Percentiles rank a stretch among this genome's conserved stretches.
These are phyloP conservation scores for Centella asiatica DNA, from an alignment of 129 eudicot genomes.

Conservation along the genomic window DNA sequence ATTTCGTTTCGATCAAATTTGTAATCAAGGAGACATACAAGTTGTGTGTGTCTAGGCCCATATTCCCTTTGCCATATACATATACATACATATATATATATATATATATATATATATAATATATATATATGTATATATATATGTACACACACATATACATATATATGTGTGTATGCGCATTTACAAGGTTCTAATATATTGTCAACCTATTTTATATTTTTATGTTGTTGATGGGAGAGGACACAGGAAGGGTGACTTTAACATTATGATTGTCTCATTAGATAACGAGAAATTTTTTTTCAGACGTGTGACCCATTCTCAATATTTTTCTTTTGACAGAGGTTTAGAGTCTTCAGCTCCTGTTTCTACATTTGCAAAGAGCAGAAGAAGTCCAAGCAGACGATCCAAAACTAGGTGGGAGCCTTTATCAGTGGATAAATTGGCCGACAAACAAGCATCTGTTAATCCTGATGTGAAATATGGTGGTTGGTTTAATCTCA, in stretches of 20 bases:
- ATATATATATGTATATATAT: background rate
- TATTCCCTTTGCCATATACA: too few species aligned
- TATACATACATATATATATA: too few species aligned
- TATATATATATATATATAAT: too few species aligned
- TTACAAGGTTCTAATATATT: too few species aligned
- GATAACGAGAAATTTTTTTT: background rate
- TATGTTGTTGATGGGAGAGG: background rate
- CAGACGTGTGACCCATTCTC: conserved; percentile 7
- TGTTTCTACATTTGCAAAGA: conserved; percentile 36
- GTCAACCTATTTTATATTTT: background rate
- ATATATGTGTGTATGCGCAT: too few species aligned
- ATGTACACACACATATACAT: background rate
- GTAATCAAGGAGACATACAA: too few species aligned
- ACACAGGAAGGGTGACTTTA: background rate
- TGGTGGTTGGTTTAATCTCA: conserved; percentile 36
- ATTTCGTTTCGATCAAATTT: too few species aligned
- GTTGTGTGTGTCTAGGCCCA: too few species aligned
- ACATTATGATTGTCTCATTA: too few species aligned
- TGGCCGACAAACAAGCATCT: conserved; percentile 36
- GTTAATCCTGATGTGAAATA: conserved; percentile 33
- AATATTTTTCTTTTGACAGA: conserved; percentile 19
- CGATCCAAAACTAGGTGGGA: conserved; percentile 98
- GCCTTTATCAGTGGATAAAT: conserved; percentile 72
- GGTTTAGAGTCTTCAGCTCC: conserved; percentile 28
- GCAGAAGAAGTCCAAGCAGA: conserved; percentile 68